Base-by-base conservation (phyloP, 164 flowering plant genomes). In the Magnolia changhungtana region DNA sequence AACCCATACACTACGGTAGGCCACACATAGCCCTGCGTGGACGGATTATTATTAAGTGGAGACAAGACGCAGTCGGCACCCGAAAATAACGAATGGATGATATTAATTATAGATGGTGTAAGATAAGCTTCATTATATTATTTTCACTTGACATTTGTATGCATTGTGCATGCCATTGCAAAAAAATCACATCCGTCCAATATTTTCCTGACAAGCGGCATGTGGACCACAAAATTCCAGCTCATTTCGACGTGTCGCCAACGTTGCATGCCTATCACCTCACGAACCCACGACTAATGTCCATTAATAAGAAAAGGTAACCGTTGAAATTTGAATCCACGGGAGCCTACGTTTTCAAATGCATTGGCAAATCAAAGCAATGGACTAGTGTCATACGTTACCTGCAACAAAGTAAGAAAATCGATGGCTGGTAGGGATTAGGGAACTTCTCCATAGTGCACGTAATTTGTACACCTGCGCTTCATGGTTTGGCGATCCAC, bases 211-310 rank as follows among this genome's bases (percentile, higher is more conserved):
- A 6, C 16, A 37, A 1, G 31, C 71, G 29, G 71, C 50, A 31
- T 14, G 51, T 16, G n/a, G 16, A 7, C 18, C 71, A 19, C 7
- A 18, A 50, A 18, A 18, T 18, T 11, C 72, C 72, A 70, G 55
- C 24, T 70, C 27, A 58, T 21, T 70, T 70, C 27, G 59, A 70
- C 59, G 72, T 50, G 72, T 19, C 27, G 29, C 55, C 67, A 8
- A 50, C 58, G 13, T 50, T 45, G 8, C 72, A 70, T 49, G 61
- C 55, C 52, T 24, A 16, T 49, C 58, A 19, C 23, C 58, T 45
- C 59, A 7, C 29, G 49, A 68, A 16, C 50, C 50, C 71, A 68
- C 9, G 24, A 50, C 23, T 14, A 45, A 70, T 10, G 13, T 20
- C 19, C n/a, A 4, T 45, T 7, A n/a, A n/a, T 8, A 49, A n/a